Evolutionary conservation across 495 filamentous ascomycete genomes (phyloP), one percentile per base, ranked within the genome.

Genomic region (Penicillium robsamsonii): DNA sequence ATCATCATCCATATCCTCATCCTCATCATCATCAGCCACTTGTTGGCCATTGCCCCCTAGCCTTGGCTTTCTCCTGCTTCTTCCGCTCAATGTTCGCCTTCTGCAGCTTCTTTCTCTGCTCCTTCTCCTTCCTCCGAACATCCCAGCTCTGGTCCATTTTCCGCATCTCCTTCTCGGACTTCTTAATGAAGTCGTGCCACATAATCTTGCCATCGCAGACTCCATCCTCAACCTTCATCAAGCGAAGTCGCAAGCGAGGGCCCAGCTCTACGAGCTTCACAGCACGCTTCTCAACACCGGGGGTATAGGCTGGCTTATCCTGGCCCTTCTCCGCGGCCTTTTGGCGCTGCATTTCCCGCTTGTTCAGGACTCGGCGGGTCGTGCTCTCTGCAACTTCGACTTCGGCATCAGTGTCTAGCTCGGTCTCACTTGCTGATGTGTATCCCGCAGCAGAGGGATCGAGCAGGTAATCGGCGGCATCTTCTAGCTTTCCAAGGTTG

Each of bases 161-260:
- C 67, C 83, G 82, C 42, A 90, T 73, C 66, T 97, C 94, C 37
- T 83, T 77, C 60, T 82, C 84, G 2, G 86, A 85, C 79, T 97
- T 99, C 62, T 81, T 80, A 52, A 96, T 81, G 63, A 87, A 94
- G 64, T 96, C 91, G 73, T 99, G 95, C 94, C 95, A 97, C 88
- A 99, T 89, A 33, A 96, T 81, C 73, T 90, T 92, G 38, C 94
- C 94, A 31, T 84, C 81, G 65, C 92, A 97, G 12, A 97, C 70
- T 15, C 92, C 95, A 59, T 97, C 95, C 68, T 99, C 94, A 11
- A 99, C 92, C 74, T 99, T 97, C 50, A 88, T 87, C 82, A 99
- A 81, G 41, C 93, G 83, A 31, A 99, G 73, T 62, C 82, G 87
- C 87, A 99, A 83, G 50, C 94, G 86, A 3, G 94, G 94, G 0